phyloP scores from a whole-genome alignment of 176 grass and related monocot genomes.

The Bothriochloa decipiens region DNA sequence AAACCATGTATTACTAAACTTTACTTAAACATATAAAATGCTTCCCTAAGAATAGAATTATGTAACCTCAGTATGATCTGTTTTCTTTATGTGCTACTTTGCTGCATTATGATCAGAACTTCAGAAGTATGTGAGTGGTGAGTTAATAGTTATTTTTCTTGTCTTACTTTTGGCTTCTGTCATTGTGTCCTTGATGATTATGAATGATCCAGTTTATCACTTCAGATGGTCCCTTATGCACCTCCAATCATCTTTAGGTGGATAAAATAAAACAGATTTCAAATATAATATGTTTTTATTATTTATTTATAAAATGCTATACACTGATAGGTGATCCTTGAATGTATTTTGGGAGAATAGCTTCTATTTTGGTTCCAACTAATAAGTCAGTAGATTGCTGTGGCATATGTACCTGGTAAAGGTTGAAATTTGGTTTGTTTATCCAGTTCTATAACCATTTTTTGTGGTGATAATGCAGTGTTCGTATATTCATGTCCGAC shows the following conservation, averaged over 20 bases:
- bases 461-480: slow-evolving; percentile 54
- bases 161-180: background rate
- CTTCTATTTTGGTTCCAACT: slow-evolving; percentile 7
- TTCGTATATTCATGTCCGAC: slow-evolving; percentile 73
- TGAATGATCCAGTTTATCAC: background rate
- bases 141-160: background rate
- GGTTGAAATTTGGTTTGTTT: slow-evolving; percentile 28
- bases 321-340: background rate
- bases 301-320: background rate
- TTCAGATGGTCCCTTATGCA: background rate
- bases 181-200: background rate
- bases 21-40: slow-evolving; percentile 16
- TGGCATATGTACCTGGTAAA: slow-evolving; percentile 21
- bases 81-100: background rate
- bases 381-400: background rate
- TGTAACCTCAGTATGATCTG: background rate
- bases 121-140: background rate
- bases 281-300: slow-evolving; percentile 9
- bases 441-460: slow-evolving; percentile 38
- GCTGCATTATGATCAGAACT: background rate
- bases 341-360: slow-evolving; percentile 4
- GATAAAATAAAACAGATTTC: background rate
- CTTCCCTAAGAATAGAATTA: background rate
- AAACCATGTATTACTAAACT: background rate
- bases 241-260: background rate